phyloP scores from a whole-genome alignment of 345 rosid genomes.

The Camelina neglecta region DNA sequence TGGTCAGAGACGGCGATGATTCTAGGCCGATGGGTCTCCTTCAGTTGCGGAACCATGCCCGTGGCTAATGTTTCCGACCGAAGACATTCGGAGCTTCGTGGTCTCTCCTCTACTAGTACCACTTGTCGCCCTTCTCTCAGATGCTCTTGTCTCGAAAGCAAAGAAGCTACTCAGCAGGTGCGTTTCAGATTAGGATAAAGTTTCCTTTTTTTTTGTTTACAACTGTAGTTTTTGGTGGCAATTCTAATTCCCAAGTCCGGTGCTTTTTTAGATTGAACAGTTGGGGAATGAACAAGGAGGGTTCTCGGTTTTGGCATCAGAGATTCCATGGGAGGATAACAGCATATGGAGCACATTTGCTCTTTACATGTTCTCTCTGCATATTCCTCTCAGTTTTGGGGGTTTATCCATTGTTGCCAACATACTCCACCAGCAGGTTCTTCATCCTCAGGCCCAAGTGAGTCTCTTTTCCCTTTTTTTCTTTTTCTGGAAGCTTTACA shows the following conservation, averaged over 20 bases:
- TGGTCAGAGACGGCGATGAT: slow-evolving; percentile 9
- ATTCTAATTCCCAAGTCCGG: slow-evolving; percentile 1
- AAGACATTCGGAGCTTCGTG: slow-evolving; percentile 3
- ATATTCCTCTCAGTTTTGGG: slow-evolving; percentile 81
- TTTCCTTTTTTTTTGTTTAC: background rate
- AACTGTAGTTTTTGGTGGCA: background rate
- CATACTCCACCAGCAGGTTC: slow-evolving; percentile 58
- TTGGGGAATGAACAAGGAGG: slow-evolving; percentile 45
- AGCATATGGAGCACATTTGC: slow-evolving; percentile 75
- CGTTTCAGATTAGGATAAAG: background rate
- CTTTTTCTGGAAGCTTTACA: background rate
- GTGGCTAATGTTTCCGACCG: background rate
- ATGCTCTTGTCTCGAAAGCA: slow-evolving; percentile 32
- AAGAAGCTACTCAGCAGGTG: slow-evolving; percentile 12
- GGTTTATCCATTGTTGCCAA: slow-evolving; percentile 75
- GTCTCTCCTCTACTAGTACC: slow-evolving; percentile 10
- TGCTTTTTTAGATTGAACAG: slow-evolving; percentile 10
- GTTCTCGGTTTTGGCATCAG: slow-evolving; percentile 61
- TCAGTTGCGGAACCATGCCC: slow-evolving; percentile 2
- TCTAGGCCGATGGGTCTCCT: slow-evolving; percentile 33
- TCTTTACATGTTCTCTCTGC: slow-evolving; percentile 76
- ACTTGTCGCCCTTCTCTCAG: slow-evolving; percentile 16
- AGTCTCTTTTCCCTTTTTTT: slow-evolving; percentile 11
- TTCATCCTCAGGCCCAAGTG: slow-evolving; percentile 83
- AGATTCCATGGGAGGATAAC: slow-evolving; percentile 70